A percentile compares a stretch with the other conserved stretches of the same genome.
Conservation (phyloP, 1,284 basidiomycete species). For the Sphagnurus paluster region DNA sequence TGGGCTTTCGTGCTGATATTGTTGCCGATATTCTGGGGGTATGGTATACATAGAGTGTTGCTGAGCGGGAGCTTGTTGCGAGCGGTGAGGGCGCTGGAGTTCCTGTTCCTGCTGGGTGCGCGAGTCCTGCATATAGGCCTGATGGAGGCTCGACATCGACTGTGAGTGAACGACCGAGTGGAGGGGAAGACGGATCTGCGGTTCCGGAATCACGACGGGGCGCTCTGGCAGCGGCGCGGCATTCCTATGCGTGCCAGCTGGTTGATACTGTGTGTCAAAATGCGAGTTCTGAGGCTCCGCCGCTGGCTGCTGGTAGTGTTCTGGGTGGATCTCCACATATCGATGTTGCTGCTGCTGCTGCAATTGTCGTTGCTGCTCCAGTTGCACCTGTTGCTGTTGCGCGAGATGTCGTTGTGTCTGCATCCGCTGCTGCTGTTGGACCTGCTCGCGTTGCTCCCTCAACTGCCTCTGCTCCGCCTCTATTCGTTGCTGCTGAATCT, state of each 20-base stretch:
- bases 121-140: slow-evolving; percentile 17
- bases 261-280: too few relatives aligned
- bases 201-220: too few relatives aligned
- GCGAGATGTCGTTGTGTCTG: slow-evolving; percentile 20
- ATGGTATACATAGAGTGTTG: slow-evolving; percentile 25
- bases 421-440: slow-evolving; percentile 1
- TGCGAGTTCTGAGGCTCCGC: slow-evolving; percentile 14
- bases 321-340: slow-evolving; percentile 17
- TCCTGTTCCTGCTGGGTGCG: slow-evolving; percentile 6
- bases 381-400: slow-evolving; percentile 15
- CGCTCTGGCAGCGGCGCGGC: too few relatives aligned
- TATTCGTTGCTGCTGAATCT: slow-evolving; percentile 17
- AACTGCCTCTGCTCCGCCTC: slow-evolving; percentile 17
- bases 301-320: slow-evolving; percentile 18
- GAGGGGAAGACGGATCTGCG: not conserved
- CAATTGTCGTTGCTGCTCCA: slow-evolving; percentile 21
- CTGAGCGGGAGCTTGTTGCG: slow-evolving; percentile 4
- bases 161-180: slow-evolving; percentile 18
- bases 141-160: slow-evolving; percentile 17
- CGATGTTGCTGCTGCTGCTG: slow-evolving; percentile 23
- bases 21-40: slow-evolving; percentile 19
- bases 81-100: slow-evolving; percentile 8
- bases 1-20: slow-evolving; percentile 10
- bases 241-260: not conserved
- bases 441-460: slow-evolving; percentile 5